phyloP scores from a whole-genome alignment of 129 eudicot species.

The Daucus carota region DH1_v3.0 NC_030385.2:41069501-41070000 shows the following conservation, averaged over 20 bases:
- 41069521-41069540: constrained; percentile 31
- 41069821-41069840: too few species aligned
- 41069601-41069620: constrained; percentile 13
- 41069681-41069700: constrained; percentile 12
- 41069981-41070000: too few species aligned
- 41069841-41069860: too few species aligned
- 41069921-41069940: too few species aligned
- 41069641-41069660: constrained; percentile 15
- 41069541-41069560: constrained; percentile 25
- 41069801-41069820: too few species aligned
- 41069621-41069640: constrained; percentile 21
- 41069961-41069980: too few species aligned
- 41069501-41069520: not conserved
- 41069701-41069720: not conserved
- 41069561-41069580: too few species aligned
- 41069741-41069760: constrained; percentile 26
- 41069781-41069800: too few species aligned
- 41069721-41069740: constrained; percentile 13
- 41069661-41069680: constrained; percentile 6
- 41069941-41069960: too few species aligned
- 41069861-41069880: too few species aligned
- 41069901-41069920: too few species aligned
- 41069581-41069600: not conserved
- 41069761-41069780: constrained; percentile 29
- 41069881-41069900: too few species aligned